Evolutionary conservation across 441 rosid genomes (phyloP), one percentile per base, ranked within the genome.

Genomic region (Brassica balearica): DNA sequence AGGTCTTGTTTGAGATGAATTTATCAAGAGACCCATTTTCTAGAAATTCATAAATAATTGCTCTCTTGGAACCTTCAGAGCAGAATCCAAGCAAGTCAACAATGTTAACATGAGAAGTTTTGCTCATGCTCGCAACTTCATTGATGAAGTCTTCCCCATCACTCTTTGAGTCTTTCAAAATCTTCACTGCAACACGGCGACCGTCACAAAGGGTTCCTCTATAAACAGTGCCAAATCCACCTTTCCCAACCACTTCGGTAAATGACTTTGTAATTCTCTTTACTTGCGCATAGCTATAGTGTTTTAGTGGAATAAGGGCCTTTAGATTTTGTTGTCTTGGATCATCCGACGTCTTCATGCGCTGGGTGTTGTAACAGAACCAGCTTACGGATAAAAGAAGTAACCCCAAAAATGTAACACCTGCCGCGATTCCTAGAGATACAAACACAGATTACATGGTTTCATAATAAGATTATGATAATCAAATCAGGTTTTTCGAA

Each of bases 41-140:
- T 10, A 59, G 64, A 22, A 0, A 59, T 59, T 22, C 64, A 59
- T 59, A 59, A 22, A 59, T 10, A 8, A 59, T 59, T 59, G 64
- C 64, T 59, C 64, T 59, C 14, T 59, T 59, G 0, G 64, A 59
- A 2, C 64, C 64, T 59, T 59, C 64, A 59, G 8, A 59, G 14
- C 64, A 59, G 32, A 59, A 59, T 9, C 32, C 64, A 59, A 59
- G 64, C 32, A 59, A 22, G 32, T 59, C 64, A 59, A 59, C 64
- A 59, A 59, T 59, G 64, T 59, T 59, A 8, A 22, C 32, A 22
- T 59, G 64, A 4, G 14, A 59, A 0, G 32, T 59, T 59, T 22
- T 59, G 64, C 64, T 59, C 64, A 59, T 59, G 64, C 64, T 59
- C 1, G 32, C 14, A 60, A 60, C 65, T 60, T 60, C 65, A 23